Conservation (phyloP, 192 early-diverging fungal genomes). For the Mortierella hygrophila region DNA sequence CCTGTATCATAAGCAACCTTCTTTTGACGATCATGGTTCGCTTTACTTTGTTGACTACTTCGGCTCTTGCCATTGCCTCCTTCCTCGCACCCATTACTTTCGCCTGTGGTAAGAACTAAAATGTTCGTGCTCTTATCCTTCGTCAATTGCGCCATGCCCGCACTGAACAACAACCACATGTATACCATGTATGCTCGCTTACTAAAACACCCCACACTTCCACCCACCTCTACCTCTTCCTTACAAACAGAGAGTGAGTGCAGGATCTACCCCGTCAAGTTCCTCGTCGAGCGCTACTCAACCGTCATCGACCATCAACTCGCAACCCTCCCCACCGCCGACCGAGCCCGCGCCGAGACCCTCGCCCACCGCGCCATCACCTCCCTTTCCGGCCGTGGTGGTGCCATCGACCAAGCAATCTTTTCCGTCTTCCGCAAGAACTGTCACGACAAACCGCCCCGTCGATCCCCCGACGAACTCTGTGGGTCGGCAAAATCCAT, state of each 20-base stretch:
- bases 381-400: neutral
- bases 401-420: slow-evolving; percentile 19
- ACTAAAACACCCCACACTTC: neutral
- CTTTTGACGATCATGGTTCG: slow-evolving; percentile 2
- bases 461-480: slow-evolving; percentile 27
- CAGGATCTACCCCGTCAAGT: slow-evolving; percentile 13
- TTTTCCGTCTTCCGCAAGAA: slow-evolving; percentile 16
- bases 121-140: too few relatives aligned
- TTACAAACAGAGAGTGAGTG: slow-evolving; percentile 10
- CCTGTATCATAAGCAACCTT: too few relatives aligned
- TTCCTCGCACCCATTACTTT: slow-evolving; percentile 3
- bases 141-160: neutral
- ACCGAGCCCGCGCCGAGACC: neutral
- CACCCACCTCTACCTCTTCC: neutral
- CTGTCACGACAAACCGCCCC: slow-evolving; percentile 26
- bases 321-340: neutral
- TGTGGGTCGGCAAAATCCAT: slow-evolving; percentile 39
- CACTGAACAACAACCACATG: neutral
- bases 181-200: too few relatives aligned
- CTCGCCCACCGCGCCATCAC: neutral
- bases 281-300: slow-evolving; percentile 13
- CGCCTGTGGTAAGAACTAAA: slow-evolving; percentile 22
- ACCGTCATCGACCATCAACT: slow-evolving; percentile 3
- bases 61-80: slow-evolving; percentile 6
- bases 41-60: slow-evolving; percentile 4